A percentile compares a stretch with the other conserved stretches of the same genome.
Conservation (phyloP, 441 rosid species). For the Gossypium aridum region DNA sequence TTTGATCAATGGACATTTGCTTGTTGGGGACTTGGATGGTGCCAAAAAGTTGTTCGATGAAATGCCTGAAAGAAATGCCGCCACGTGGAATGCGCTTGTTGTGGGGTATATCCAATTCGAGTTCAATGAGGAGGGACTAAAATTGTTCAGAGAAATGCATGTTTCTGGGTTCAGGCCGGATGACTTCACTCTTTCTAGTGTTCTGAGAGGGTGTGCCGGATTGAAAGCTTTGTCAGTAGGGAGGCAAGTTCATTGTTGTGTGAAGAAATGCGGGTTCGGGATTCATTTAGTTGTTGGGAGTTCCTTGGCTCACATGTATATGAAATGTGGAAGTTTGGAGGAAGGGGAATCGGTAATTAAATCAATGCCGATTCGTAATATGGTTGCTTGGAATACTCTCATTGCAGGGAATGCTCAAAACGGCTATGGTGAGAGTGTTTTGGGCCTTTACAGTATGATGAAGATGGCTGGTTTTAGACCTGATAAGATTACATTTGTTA, state of each 20-base stretch:
- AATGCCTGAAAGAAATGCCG: conserved; percentile 61
- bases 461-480: conserved; percentile 55
- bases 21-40: conserved; percentile 42
- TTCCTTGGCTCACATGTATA: conserved; percentile 87
- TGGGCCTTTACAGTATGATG: conserved; percentile 62
- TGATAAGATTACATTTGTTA: conserved; percentile 62
- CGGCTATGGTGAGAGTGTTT: conserved; percentile 54
- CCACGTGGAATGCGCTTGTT: conserved; percentile 81
- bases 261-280: conserved; percentile 51
- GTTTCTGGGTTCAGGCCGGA: conserved; percentile 49
- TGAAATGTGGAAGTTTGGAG: conserved; percentile 54
- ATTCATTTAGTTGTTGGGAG: conserved; percentile 57
- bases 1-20: conserved; percentile 47
- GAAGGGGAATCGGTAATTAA: conserved; percentile 63
- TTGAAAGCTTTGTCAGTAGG: conserved; percentile 42
- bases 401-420: conserved; percentile 76
- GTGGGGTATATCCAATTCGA: conserved; percentile 55
- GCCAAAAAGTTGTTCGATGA: conserved; percentile 67
- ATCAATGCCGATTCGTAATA: conserved; percentile 45
- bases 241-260: conserved; percentile 53
- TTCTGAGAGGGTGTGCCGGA: conserved; percentile 75
- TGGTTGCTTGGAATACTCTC: conserved; percentile 82
- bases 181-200: conserved; percentile 65
- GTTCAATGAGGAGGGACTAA: conserved; percentile 55
- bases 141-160: conserved; percentile 53